A percentile compares a stretch with the other conserved stretches of the same genome.
phyloP scores from a whole-genome alignment of 805 yeast genomes.

The Lachancea sp. region DNA sequence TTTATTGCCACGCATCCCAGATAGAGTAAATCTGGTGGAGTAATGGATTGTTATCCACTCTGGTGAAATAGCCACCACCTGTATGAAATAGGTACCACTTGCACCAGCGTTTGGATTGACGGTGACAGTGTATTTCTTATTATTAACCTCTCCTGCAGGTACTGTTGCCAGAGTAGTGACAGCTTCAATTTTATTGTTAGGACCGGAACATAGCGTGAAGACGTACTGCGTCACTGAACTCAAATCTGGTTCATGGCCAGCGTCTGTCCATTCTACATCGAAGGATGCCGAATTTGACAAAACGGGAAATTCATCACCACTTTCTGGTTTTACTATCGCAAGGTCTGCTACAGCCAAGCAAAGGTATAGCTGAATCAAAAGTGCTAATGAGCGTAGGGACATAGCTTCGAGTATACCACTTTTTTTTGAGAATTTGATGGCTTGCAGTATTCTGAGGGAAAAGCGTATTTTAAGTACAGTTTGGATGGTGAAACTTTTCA shows the following conservation, averaged over 20 bases:
- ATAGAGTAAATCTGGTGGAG: constrained; percentile 53
- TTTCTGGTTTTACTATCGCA: constrained; percentile 8
- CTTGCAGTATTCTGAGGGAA: too few relatives aligned
- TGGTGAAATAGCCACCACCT: constrained; percentile 45
- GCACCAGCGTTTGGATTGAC: constrained; percentile 43
- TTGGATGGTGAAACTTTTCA: too few relatives aligned
- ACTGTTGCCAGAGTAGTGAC: constrained; percentile 31
- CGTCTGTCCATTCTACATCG: constrained; percentile 46
- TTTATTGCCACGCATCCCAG: constrained; percentile 68
- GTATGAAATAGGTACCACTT: constrained; percentile 65
- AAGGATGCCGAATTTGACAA: constrained; percentile 22
- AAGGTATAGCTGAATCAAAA: neutral
- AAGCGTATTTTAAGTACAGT: too few relatives aligned
- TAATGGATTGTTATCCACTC: constrained; percentile 57
- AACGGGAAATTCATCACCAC: constrained; percentile 11
- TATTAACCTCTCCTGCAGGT: constrained; percentile 30
- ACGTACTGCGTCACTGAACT: constrained; percentile 40
- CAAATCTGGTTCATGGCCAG: constrained; percentile 42
- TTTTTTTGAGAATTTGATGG: too few relatives aligned
- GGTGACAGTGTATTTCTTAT: constrained; percentile 34
- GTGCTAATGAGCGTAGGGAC: neutral
- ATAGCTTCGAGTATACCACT: neutral
- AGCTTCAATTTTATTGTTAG: constrained; percentile 43
- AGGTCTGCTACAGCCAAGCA: constrained; percentile 6
- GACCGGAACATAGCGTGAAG: constrained; percentile 64